These are phyloP conservation scores for Aspergillus fischeri DNA, from an alignment of 2,329 filamentous ascomycete genomes.

Conservation along the genomic window DNA sequence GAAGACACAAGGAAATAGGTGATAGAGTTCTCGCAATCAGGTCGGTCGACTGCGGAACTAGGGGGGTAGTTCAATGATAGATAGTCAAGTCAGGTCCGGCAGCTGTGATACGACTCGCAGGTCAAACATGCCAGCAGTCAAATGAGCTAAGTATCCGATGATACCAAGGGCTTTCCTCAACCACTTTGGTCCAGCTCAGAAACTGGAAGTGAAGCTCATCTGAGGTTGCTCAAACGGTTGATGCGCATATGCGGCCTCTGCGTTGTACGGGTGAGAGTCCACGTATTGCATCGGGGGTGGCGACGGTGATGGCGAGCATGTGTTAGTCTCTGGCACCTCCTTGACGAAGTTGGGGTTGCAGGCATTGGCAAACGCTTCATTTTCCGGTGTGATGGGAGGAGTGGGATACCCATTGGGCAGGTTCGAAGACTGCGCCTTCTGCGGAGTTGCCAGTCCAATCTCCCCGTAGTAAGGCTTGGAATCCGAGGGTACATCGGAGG, in stretches of 20 bases:
- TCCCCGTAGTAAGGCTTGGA: conserved; percentile 40
- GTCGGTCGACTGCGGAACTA: background rate
- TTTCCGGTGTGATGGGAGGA: conserved; percentile 46
- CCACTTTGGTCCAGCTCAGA: conserved; percentile 16
- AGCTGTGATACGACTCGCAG: background rate
- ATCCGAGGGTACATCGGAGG: conserved; percentile 34
- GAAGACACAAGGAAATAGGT: conserved; percentile 20
- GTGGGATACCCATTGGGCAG: conserved; percentile 44
- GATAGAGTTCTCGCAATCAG: background rate
- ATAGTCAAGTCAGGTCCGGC: conserved; percentile 9
- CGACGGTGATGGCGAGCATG: conserved; percentile 37
- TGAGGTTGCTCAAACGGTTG: conserved; percentile 32
- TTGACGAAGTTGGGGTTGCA: conserved; percentile 32
- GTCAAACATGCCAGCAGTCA: background rate
- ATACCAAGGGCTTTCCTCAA: conserved; percentile 3
- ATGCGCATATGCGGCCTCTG: conserved; percentile 31
- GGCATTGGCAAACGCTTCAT: conserved; percentile 37
- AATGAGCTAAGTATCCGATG: conserved; percentile 2
- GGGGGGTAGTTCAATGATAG: conserved; percentile 4
- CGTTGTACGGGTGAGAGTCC: conserved; percentile 32
- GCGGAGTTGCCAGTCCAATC: conserved; percentile 41
- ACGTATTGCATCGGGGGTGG: conserved; percentile 36
- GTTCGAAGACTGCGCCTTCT: conserved; percentile 35
- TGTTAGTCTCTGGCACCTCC: conserved; percentile 20
- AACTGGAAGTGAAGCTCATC: conserved; percentile 32